A percentile compares a stretch with the other conserved stretches of the same genome.
phyloP scores from a whole-genome alignment of 2,329 filamentous ascomycete genomes.

The Aotearoamyces nothofagi region DNA sequence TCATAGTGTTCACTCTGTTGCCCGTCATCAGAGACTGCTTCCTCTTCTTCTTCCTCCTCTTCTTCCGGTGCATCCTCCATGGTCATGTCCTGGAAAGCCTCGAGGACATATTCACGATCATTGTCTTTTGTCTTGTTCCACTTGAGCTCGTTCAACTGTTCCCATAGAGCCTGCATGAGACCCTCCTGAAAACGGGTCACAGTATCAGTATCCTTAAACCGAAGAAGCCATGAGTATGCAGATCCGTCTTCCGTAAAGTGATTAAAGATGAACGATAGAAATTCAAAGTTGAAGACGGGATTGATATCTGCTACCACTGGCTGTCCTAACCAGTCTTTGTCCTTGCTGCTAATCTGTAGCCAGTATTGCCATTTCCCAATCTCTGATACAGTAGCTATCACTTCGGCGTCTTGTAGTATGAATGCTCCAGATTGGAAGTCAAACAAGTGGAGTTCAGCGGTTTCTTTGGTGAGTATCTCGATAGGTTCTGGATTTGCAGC shows the following conservation, averaged over 20 bases:
- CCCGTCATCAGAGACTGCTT: constrained; percentile 43
- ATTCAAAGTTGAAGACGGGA: constrained; percentile 97
- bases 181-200: constrained; percentile 85
- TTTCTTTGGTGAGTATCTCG: constrained; percentile 60
- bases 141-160: constrained; percentile 85
- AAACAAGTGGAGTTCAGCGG: constrained; percentile 82
- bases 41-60: constrained; percentile 32
- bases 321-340: constrained; percentile 76
- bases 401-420: constrained; percentile 57
- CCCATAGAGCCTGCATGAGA: constrained; percentile 91
- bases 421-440: constrained; percentile 83
- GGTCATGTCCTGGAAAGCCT: constrained; percentile 86
- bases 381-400: constrained; percentile 71
- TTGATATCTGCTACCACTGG: constrained; percentile 83
- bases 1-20: constrained; percentile 61
- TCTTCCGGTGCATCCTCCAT: constrained; percentile 63
- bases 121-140: constrained; percentile 88
- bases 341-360: constrained; percentile 67
- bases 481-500: constrained; percentile 47
- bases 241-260: constrained; percentile 80
- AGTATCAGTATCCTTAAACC: constrained; percentile 71
- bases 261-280: constrained; percentile 98
- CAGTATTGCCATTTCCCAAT: constrained; percentile 90
- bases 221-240: constrained; percentile 88
- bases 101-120: constrained; percentile 85